A percentile compares a stretch with the other conserved stretches of the same genome.
Evolutionary conservation across 129 eudicot genomes (phyloP).

Genomic region (Lactuca saligna): DNA sequence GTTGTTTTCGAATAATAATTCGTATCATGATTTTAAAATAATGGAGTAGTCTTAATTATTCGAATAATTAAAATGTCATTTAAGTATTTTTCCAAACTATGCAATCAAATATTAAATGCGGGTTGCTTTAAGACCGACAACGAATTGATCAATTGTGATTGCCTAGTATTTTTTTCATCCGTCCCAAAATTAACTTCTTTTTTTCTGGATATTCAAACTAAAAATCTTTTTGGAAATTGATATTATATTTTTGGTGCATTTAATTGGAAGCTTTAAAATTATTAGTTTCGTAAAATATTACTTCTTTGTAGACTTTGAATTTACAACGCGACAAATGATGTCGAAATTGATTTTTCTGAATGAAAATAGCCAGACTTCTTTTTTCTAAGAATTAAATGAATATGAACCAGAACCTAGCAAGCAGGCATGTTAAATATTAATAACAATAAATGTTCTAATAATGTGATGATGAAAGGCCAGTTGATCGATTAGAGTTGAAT

Average conservation of each 20-base stretch:
- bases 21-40: slow-evolving; percentile 1
- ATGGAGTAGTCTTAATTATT: slow-evolving; percentile 7
- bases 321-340: neutral
- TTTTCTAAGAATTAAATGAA: slow-evolving; percentile 11
- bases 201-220: neutral
- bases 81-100: slow-evolving; percentile 11
- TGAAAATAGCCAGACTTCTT: neutral
- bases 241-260: neutral
- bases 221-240: too few relatives aligned
- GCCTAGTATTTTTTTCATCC: slow-evolving; percentile 2
- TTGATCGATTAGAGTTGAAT: neutral
- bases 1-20: slow-evolving; percentile 2
- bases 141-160: slow-evolving; percentile 21
- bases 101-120: slow-evolving; percentile 31
- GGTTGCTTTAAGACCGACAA: slow-evolving; percentile 30
- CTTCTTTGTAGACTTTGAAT: slow-evolving; percentile 1
- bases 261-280: slow-evolving; percentile 4
- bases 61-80: neutral
- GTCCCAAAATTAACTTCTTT: neutral
- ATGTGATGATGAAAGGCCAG: neutral
- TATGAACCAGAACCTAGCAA: slow-evolving; percentile 16
- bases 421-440: neutral
- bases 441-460: neutral
- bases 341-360: neutral
- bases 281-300: neutral